phyloP scores from a whole-genome alignment of 1,284 basidiomycete genomes.

The Fomes fomentarius region DNA sequence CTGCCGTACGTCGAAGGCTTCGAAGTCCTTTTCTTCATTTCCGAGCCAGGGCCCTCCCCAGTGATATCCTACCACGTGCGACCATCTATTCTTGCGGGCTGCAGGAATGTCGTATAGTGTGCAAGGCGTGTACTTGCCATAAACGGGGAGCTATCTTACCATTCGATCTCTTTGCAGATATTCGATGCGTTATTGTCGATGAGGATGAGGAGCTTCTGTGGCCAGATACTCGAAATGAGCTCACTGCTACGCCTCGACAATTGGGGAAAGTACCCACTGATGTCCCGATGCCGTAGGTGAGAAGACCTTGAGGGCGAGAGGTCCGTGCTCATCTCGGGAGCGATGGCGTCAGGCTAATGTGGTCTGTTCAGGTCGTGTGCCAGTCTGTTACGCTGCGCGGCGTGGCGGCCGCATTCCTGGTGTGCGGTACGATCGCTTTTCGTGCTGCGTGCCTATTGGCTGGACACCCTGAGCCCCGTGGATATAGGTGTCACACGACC shows the following conservation, averaged over 20 bases:
- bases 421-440: constrained; percentile 15
- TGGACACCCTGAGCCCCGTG: constrained; percentile 15
- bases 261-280: constrained; percentile 5
- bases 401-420: constrained; percentile 17
- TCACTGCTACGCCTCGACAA: not conserved
- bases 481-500: constrained; percentile 21
- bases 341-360: constrained; percentile 1
- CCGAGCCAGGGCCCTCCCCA: constrained; percentile 7
- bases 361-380: constrained; percentile 15
- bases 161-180: not conserved
- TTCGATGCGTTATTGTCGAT: constrained; percentile 8
- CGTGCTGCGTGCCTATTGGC: not conserved
- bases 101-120: not conserved
- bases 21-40: constrained; percentile 18
- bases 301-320: too few species aligned
- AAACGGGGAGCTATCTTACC: not conserved
- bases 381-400: too few species aligned
- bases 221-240: not conserved
- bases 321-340: not conserved
- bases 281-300: constrained; percentile 15
- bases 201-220: not conserved
- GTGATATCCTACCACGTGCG: not conserved
- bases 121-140: constrained; percentile 1
- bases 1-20: not conserved
- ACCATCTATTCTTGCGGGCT: too few species aligned